Evolutionary conservation across 495 filamentous ascomycete species (phyloP), one percentile per base, ranked within the genome.

Genomic region (Trichocladium uniseriatum): DNA sequence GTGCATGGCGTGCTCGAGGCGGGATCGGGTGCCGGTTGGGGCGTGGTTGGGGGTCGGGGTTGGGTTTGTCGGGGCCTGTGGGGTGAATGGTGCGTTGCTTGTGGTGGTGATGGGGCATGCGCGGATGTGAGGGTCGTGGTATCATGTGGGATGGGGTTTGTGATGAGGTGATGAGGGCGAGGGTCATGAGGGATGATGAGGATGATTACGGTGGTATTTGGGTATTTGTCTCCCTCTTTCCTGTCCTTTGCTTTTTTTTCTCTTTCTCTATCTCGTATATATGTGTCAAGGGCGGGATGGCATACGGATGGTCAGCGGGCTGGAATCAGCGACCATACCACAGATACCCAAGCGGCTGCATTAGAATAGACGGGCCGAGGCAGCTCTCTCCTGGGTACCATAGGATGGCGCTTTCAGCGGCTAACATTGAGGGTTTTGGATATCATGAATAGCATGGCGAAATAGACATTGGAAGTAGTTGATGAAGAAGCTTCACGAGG

Each of bases 11-110:
- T 21, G 76, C 16, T 67, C 72, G 42, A 4, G 8, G 18, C 64
- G 71, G 22, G 60, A 64, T 37, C 68, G n/a, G 58, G 53, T 10
- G 51, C 71, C 22, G 60, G 67, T 28, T 68, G 67, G 58, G 68
- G 13, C 67, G 74, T 19, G 64, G 37, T 36, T 68, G 10, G 60
- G 67, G n/a, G 72, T 76, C 11, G 66, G 70, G 54, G 39, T 62
- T 5, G 61, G 69, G 1, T 79, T 80, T 43, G 43, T 66, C 1
- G 58, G 60, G 1, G 60, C 75, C 6, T 79, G 78, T 38, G 55
- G 76, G 14, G 61, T 70, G 2, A 72, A 77, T 39, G 77, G 72
- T 14, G 65, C 75, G 40, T 53, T 82, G 27, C 56, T 80, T 31
- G 69, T 74, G 0, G 40, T 75, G 24, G 64, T 79, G 0, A 64